Conservation (phyloP, 2,329 filamentous ascomycete genomes). For the Elsinoe perseae region DNA sequence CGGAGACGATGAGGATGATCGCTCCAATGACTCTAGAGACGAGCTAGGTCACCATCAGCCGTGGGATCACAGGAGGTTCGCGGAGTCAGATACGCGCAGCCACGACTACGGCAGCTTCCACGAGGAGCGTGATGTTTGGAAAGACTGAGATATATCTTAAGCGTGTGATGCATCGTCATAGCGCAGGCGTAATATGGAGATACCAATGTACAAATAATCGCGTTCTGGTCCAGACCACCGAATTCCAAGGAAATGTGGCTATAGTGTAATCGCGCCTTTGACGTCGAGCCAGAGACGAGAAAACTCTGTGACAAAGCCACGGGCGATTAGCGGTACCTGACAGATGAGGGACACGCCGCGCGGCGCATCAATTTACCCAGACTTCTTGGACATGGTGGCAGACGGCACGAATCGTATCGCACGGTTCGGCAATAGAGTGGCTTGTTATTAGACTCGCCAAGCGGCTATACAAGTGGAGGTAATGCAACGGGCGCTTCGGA, state of each 20-base stretch:
- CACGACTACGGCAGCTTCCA: constrained; percentile 36
- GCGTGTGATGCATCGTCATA: constrained; percentile 4
- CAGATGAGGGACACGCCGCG: constrained; percentile 3
- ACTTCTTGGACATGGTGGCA: not conserved
- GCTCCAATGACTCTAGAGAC: constrained; percentile 28
- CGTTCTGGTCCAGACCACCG: not conserved
- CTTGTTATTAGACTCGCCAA: constrained; percentile 9
- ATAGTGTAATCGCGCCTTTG: not conserved
- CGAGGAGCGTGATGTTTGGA: constrained; percentile 37
- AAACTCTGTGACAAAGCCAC: not conserved
- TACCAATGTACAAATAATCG: not conserved
- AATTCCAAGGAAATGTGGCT: not conserved
- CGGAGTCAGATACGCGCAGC: constrained; percentile 22
- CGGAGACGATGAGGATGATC: constrained; percentile 34
- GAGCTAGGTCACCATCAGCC: constrained; percentile 38
- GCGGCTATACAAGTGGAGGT: not conserved
- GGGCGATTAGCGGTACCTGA: not conserved
- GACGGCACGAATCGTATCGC: not conserved
- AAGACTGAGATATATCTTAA: not conserved
- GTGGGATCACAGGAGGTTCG: constrained; percentile 35
- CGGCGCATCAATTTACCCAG: constrained; percentile 2
- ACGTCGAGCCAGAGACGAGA: not conserved
- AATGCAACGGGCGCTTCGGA: not conserved
- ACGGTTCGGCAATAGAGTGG: constrained; percentile 6
- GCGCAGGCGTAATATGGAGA: constrained; percentile 2